Evolutionary conservation across 2,329 filamentous ascomycete genomes (phyloP).

Genomic region (Dactylellina sp.): DNA sequence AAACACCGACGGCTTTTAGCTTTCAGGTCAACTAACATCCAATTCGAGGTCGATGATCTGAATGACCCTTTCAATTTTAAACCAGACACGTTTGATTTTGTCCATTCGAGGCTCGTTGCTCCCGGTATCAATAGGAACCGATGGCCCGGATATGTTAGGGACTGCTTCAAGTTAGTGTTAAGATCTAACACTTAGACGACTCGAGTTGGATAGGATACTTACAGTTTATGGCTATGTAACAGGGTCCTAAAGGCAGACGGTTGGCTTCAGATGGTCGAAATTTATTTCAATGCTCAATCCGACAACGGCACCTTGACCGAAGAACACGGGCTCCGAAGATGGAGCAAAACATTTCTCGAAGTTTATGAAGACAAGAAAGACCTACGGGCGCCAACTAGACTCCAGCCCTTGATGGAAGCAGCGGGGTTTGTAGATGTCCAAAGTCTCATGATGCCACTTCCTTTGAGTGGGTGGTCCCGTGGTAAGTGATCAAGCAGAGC

Average conservation of each 20-base stretch:
- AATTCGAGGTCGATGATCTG: conserved; percentile 78
- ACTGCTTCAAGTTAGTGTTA: conserved; percentile 70
- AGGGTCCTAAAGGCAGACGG: conserved; percentile 78
- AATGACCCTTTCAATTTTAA: conserved; percentile 78
- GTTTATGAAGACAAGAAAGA: conserved; percentile 75
- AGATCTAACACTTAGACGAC: conserved; percentile 2
- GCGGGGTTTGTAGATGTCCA: conserved; percentile 78
- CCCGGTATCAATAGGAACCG: conserved; percentile 76
- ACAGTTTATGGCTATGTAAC: conserved; percentile 59
- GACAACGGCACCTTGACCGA: conserved; percentile 81
- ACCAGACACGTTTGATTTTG: conserved; percentile 79
- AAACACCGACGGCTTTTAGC: conserved; percentile 8
- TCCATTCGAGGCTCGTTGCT: conserved; percentile 76
- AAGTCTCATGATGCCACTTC: conserved; percentile 73
- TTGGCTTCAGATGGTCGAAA: conserved; percentile 89
- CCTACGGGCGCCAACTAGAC: conserved; percentile 72
- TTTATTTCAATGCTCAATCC: conserved; percentile 86
- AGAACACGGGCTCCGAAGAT: conserved; percentile 72
- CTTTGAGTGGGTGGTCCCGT: conserved; percentile 76
- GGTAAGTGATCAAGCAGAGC: conserved; percentile 66
- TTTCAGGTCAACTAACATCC: conserved; percentile 60
- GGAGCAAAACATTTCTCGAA: conserved; percentile 74
- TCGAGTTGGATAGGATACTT: conserved; percentile 22
- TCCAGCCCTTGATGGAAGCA: conserved; percentile 71
- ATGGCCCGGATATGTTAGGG: conserved; percentile 80